phyloP scores from a whole-genome alignment of 768 basidiomycete species.

The Trametopsis cervina region DNA sequence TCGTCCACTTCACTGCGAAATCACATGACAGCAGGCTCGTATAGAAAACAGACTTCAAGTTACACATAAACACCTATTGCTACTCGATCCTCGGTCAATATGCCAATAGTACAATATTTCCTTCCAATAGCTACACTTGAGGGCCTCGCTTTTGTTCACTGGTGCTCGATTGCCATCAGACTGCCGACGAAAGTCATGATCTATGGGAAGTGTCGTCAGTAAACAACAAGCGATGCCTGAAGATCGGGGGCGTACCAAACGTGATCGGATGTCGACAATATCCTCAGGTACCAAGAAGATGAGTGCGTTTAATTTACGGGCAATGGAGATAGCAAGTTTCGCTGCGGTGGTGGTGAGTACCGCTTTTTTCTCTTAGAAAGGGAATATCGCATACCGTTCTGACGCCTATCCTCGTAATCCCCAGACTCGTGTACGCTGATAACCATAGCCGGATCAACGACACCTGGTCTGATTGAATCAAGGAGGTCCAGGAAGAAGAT shows the following conservation, averaged over 20 bases:
- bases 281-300: conserved; percentile 98
- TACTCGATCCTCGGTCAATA: neutral
- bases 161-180: conserved; percentile 68
- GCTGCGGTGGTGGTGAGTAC: conserved; percentile 40
- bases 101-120: neutral
- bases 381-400: conserved; percentile 64
- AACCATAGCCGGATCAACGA: conserved; percentile 86
- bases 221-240: neutral
- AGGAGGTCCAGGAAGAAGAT: conserved; percentile 91
- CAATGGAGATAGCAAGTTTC: conserved; percentile 96
- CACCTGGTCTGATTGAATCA: conserved; percentile 87
- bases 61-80: neutral
- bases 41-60: no score
- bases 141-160: neutral
- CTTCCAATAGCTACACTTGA: neutral
- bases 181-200: conserved; percentile 95
- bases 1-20: no score
- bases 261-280: conserved; percentile 89
- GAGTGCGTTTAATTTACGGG: conserved; percentile 93
- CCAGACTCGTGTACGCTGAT: conserved; percentile 52
- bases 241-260: conserved; percentile 53
- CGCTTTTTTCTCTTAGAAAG: neutral
- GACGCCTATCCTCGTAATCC: conserved; percentile 80
- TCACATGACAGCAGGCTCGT: no score
- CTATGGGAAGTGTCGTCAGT: conserved; percentile 30